Evolutionary conservation across 768 basidiomycete species (phyloP).

Genomic region (Amanita muscaria): DNA sequence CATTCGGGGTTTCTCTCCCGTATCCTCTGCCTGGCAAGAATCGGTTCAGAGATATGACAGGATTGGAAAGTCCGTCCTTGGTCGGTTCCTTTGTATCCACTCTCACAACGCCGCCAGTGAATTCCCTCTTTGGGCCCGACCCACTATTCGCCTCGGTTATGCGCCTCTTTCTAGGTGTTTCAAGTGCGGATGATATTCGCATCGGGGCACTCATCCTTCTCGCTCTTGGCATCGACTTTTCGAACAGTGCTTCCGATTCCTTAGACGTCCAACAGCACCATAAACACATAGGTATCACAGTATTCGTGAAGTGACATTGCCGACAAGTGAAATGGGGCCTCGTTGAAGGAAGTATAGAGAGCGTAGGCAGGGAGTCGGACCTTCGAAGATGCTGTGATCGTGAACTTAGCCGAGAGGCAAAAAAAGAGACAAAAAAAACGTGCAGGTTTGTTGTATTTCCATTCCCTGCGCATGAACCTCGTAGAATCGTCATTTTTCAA

Average conservation of each 20-base stretch:
- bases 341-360: slow-evolving; percentile 30
- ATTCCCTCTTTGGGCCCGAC: too few species aligned
- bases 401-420: slow-evolving; percentile 9
- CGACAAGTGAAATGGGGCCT: slow-evolving; percentile 38
- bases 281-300: slow-evolving; percentile 39
- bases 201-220: slow-evolving; percentile 25
- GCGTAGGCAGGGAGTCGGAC: slow-evolving; percentile 37
- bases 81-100: too few species aligned
- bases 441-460: slow-evolving; percentile 34
- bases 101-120: too few species aligned
- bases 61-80: too few species aligned
- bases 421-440: slow-evolving; percentile 12
- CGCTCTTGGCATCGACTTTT: slow-evolving; percentile 28
- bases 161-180: too few species aligned
- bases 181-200: background rate
- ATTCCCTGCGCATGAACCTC: slow-evolving; percentile 28
- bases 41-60: too few species aligned
- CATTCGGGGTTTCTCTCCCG: too few species aligned
- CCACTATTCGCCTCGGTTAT: too few species aligned
- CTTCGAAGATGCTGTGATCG: slow-evolving; percentile 31
- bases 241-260: slow-evolving; percentile 30
- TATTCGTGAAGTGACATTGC: slow-evolving; percentile 38
- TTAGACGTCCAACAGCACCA: slow-evolving; percentile 43
- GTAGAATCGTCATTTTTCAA: background rate
- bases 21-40: too few species aligned